A percentile compares a stretch with the other conserved stretches of the same genome.
Conservation (phyloP, 1,284 basidiomycete genomes). For the Ganoderma sinense region DNA sequence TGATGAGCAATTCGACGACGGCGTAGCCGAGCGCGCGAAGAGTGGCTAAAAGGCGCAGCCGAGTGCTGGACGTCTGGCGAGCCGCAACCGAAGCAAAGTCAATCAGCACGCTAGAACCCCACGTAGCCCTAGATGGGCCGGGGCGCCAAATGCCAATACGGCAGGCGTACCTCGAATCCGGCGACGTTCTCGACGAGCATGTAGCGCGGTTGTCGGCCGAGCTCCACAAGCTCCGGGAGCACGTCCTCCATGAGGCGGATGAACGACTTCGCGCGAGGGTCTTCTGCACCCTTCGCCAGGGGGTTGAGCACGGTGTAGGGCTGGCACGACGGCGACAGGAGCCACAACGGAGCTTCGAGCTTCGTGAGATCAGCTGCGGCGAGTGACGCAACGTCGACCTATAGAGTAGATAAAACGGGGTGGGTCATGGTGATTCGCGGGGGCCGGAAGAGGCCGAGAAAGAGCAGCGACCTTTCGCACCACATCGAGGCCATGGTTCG, state of each 20-base stretch:
- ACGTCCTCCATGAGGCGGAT: slow-evolving; percentile 70
- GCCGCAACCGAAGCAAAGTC: slow-evolving; percentile 11
- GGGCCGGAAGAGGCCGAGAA: neutral
- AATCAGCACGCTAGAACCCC: slow-evolving; percentile 1
- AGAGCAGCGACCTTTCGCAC: slow-evolving; percentile 54
- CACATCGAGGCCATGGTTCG: slow-evolving; percentile 57
- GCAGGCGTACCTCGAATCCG: slow-evolving; percentile 73
- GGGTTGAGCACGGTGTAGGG: slow-evolving; percentile 83
- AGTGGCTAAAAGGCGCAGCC: slow-evolving; percentile 56
- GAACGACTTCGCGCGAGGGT: slow-evolving; percentile 80
- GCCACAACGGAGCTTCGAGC: slow-evolving; percentile 66
- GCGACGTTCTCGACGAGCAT: slow-evolving; percentile 82
- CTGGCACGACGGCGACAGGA: slow-evolving; percentile 81
- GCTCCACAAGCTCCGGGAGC: slow-evolving; percentile 62
- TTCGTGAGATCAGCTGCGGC: slow-evolving; percentile 52
- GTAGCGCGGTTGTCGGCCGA: slow-evolving; percentile 55
- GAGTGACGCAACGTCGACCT: slow-evolving; percentile 72
- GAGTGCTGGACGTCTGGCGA: slow-evolving; percentile 66
- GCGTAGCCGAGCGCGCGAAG: slow-evolving; percentile 62
- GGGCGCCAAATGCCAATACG: neutral
- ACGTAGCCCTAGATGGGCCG: neutral
- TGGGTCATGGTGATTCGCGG: slow-evolving; percentile 21
- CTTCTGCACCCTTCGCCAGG: slow-evolving; percentile 67
- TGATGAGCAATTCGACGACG: slow-evolving; percentile 69
- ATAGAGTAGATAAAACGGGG: slow-evolving; percentile 1